Evolutionary conservation across 495 filamentous ascomycete genomes (phyloP), one percentile per base, ranked within the genome.

Genomic region (Lasiosphaeria hispida): DNA sequence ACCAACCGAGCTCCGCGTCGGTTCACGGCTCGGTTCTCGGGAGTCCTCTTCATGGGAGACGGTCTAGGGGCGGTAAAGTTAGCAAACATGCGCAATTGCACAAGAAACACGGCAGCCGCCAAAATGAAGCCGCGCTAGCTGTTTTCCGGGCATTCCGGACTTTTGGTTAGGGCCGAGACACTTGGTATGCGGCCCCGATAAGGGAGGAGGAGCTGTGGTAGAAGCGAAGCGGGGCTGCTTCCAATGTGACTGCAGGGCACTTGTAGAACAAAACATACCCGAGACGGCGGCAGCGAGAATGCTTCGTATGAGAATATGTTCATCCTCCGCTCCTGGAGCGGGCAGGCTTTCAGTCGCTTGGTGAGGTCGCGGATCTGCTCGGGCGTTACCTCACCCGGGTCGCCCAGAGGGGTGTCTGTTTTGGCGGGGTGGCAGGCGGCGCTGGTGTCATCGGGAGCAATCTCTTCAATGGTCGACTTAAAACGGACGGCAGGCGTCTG

Each of bases 271-370:
- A 23, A 30, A 82, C 89, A 68, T 84, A 93, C 92, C 75, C 90
- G 84, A 34, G 91, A 95, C 23, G 84, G 77, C n/a, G 91, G 91
- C 36, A 96, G 75, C 38, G 92, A 96, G 41, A 95, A 81, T 19
- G 92, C 86, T 62, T 96, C 92, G 69, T 92, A 96, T 5, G 84
- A 84, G 69, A 90, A 96, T 63, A 91, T 88, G 59, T 85, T 87
- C 73, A 92, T 83, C n/a, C 91, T 85, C 30, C 83, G 81, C 64
- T 89, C 85, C 70, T 96, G 92, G 57, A 94, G 77, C 65, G 86
- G 83, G 15, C 88, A 81, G 57, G 83, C 83, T 60, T 89, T 86
- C 47, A 96, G 71, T 44, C 80, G 84, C 56, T 83, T 78, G n/a
- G 89, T 84, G 39, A 96, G 72, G 63, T 84, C 86, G 47, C 85